Percentiles rank a stretch among this genome's conserved stretches.
These are phyloP conservation scores for Brassica napus DNA, from an alignment of 345 rosid species.

Conservation along the genomic window Da-Ae NC_063445.1:1861501-1862000, in stretches of 20 bases:
- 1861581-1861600: slow-evolving; percentile 38
- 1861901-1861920: slow-evolving; percentile 84
- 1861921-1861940: slow-evolving; percentile 91
- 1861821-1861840: slow-evolving; percentile 71
- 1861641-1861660: slow-evolving; percentile 77
- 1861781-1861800: slow-evolving; percentile 91
- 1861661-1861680: slow-evolving; percentile 94
- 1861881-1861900: slow-evolving; percentile 70
- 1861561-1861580: neutral
- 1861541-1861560: slow-evolving; percentile 1
- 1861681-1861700: slow-evolving; percentile 87
- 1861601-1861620: slow-evolving; percentile 93
- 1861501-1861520: slow-evolving; percentile 87
- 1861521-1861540: neutral
- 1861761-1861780: slow-evolving; percentile 35
- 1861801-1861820: slow-evolving; percentile 89
- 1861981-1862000: slow-evolving; percentile 91
- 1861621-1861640: slow-evolving; percentile 90
- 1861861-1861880: slow-evolving; percentile 86
- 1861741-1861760: slow-evolving; percentile 23
- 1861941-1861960: slow-evolving; percentile 81
- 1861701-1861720: slow-evolving; percentile 26
- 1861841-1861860: slow-evolving; percentile 75
- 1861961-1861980: slow-evolving; percentile 87
- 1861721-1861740: slow-evolving; percentile 15